Conservation (phyloP, 2,329 filamentous ascomycete genomes). For the Teratosphaeria epicoccoides region DNA sequence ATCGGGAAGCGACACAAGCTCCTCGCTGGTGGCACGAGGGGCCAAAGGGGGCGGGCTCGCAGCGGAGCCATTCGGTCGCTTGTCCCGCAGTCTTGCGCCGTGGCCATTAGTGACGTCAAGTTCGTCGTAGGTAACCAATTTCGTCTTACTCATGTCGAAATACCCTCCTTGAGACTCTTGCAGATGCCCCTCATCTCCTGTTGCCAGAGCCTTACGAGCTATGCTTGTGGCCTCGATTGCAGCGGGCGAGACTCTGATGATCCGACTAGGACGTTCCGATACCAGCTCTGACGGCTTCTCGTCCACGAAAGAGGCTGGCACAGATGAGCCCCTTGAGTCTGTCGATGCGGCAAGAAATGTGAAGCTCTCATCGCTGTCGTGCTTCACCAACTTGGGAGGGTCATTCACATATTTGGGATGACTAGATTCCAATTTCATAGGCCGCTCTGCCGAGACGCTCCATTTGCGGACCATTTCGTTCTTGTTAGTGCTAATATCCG, state of each 20-base stretch:
- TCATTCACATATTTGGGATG: slow-evolving; percentile 17
- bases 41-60: not conserved
- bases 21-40: not conserved
- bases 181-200: slow-evolving; percentile 5
- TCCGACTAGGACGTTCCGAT: not conserved
- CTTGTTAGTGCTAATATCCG: slow-evolving; percentile 5
- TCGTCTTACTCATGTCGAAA: slow-evolving; percentile 3
- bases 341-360: slow-evolving; percentile 27
- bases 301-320: slow-evolving; percentile 39
- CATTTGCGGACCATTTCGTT: slow-evolving; percentile 17
- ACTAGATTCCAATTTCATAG: slow-evolving; percentile 16
- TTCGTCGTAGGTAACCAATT: not conserved
- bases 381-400: slow-evolving; percentile 34
- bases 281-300: slow-evolving; percentile 13
- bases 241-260: not conserved
- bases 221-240: not conserved
- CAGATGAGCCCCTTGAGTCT: slow-evolving; percentile 45
- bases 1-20: slow-evolving; percentile 1
- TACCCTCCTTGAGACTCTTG: slow-evolving; percentile 11
- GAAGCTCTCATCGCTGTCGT: slow-evolving; percentile 42
- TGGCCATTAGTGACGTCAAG: not conserved
- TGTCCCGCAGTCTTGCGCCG: not conserved
- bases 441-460: slow-evolving; percentile 17
- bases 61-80: not conserved
- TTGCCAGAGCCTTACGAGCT: not conserved